Percentiles rank a stretch among this genome's conserved stretches.
phyloP scores from a whole-genome alignment of 768 basidiomycete species.

The Mrakia frigida region DNA sequence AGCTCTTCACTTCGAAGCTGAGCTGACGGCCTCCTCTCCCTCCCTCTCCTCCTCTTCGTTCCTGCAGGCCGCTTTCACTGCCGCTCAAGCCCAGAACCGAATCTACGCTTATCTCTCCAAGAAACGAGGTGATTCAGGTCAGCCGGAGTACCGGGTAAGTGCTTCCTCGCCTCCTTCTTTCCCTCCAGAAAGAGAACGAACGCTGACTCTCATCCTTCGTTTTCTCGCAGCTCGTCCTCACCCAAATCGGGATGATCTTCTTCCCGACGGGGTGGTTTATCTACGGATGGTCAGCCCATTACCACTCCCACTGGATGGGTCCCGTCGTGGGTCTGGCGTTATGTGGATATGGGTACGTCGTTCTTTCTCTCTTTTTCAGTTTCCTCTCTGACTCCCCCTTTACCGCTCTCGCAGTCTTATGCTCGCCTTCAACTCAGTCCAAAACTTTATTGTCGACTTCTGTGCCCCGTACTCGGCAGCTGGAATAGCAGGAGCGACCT shows the following conservation, averaged over 20 bases:
- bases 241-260: conserved; percentile 32
- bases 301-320: conserved; percentile 17
- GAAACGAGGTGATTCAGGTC: conserved; percentile 18
- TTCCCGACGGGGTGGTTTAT: conserved; percentile 24
- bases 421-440: conserved; percentile 31
- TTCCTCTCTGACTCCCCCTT: neutral
- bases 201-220: neutral
- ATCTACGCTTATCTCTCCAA: conserved; percentile 29
- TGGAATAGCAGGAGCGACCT: conserved; percentile 21
- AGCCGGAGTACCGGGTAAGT: conserved; percentile 30
- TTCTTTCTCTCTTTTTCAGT: neutral
- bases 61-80: conserved; percentile 10
- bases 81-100: conserved; percentile 23
- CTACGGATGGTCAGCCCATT: conserved; percentile 13
- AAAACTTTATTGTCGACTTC: conserved; percentile 30
- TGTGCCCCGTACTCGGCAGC: conserved; percentile 26
- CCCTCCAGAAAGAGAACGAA: neutral
- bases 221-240: conserved; percentile 17
- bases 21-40: too few relatives aligned
- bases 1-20: too few relatives aligned
- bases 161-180: neutral
- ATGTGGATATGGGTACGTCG: conserved; percentile 6
- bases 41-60: too few relatives aligned
- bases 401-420: conserved; percentile 2
- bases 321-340: conserved; percentile 15